Evolutionary conservation across 345 rosid species (phyloP).

Genomic region (Eucalyptus cladocalyx): DNA sequence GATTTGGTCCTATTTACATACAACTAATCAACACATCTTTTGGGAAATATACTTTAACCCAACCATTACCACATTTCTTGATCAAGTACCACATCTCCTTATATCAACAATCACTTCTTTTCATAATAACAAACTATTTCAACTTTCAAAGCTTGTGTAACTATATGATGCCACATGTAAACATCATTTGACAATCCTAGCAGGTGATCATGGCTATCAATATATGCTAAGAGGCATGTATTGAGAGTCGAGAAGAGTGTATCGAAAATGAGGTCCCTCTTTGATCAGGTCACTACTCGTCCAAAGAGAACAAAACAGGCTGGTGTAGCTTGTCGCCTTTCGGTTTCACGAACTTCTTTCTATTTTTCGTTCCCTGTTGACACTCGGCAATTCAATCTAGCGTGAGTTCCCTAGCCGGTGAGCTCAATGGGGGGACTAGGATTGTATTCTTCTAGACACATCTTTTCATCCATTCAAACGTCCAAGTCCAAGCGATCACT

Average conservation of each 20-base stretch:
- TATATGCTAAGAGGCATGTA: background rate
- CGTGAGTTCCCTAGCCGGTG: background rate
- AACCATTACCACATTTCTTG: background rate
- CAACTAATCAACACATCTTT: background rate
- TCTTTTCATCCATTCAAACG: background rate
- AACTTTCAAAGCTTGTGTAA: background rate
- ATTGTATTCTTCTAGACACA: background rate
- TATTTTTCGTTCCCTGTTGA: background rate
- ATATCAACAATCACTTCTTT: background rate
- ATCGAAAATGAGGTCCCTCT: background rate
- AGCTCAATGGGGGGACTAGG: background rate
- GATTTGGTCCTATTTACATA: background rate
- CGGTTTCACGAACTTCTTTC: background rate
- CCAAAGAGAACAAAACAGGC: background rate
- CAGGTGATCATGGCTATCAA: background rate
- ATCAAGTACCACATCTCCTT: background rate
- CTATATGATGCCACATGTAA: background rate
- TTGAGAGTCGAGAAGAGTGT: background rate
- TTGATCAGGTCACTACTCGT: background rate
- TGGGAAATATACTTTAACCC: background rate
- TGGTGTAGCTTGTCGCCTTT: background rate
- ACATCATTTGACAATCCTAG: background rate
- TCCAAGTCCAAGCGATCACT: no score
- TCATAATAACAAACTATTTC: background rate
- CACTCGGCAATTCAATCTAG: background rate